These are phyloP conservation scores for Nitzschia sp. DNA, from an alignment of 108 stramenopile genomes.

Conservation along the genomic window DNA sequence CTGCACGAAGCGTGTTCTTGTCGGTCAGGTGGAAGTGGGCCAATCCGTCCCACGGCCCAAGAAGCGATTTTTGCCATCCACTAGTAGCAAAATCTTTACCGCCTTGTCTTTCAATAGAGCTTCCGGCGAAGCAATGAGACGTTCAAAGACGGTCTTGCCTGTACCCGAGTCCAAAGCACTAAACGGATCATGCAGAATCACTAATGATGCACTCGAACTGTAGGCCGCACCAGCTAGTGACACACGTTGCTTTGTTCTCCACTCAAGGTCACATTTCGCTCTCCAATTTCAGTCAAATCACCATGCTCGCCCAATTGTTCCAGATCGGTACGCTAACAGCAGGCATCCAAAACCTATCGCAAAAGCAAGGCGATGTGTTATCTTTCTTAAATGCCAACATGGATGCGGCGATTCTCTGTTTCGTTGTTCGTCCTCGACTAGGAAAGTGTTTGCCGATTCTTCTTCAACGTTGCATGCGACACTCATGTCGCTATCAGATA, in stretches of 20 bases:
- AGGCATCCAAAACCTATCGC: conserved; percentile 84
- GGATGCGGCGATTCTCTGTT: too few relatives aligned
- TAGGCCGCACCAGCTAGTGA: conserved; percentile 85
- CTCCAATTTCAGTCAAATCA: conserved; percentile 90
- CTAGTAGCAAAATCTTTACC: conserved; percentile 69
- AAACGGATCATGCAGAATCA: conserved; percentile 91
- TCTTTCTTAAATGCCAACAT: too few relatives aligned
- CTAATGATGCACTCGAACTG: conserved; percentile 62
- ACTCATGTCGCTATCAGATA: too few relatives aligned
- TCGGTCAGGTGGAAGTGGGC: conserved; percentile 43
- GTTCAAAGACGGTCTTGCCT: conserved; percentile 75
- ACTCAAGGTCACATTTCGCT: conserved; percentile 88
- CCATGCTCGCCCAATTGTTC: conserved; percentile 59
- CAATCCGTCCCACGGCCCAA: conserved; percentile 76
- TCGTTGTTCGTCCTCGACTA: too few relatives aligned
- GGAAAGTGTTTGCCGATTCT: too few relatives aligned
- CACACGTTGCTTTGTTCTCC: conserved; percentile 86
- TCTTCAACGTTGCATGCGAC: too few relatives aligned
- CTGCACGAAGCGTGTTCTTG: conserved; percentile 52
- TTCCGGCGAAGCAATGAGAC: conserved; percentile 48
- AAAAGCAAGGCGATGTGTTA: too few relatives aligned
- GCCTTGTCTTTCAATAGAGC: conserved; percentile 58
- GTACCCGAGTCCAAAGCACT: conserved; percentile 90
- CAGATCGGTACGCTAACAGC: conserved; percentile 73
- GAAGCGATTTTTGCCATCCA: conserved; percentile 67